Evolutionary conservation across 148 eudicot genomes (phyloP), one percentile per base, ranked within the genome.

Genomic region (Cornus florida): DNA sequence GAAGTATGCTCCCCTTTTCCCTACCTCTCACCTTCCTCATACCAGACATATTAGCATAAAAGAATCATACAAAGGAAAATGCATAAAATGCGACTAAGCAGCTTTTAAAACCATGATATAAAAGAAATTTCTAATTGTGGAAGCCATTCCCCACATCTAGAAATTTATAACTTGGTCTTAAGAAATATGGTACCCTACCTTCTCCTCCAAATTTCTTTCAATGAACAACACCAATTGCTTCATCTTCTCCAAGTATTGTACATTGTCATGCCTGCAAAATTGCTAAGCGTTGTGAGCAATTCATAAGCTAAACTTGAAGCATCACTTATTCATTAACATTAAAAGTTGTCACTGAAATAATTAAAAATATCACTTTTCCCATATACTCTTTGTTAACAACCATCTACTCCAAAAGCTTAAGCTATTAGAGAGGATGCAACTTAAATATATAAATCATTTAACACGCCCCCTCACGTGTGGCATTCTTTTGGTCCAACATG

Each of bases 211-310:
- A 22, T 84, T 92, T 76, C 91, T 97, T 84, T 94, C 98, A 79
- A 97, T 88, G 86, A 93, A 92, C 83, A 97, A 73, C 67, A 91
- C 91, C 87, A 97, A 83, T 24, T 90, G 90, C 85, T 89, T 94
- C 93, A 94, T 90, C 80, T 97, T 97, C 88, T 97, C 99, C 87
- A 97, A 84, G 67, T 89, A 78, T 82, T 97, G 97, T 88, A 97
- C 83, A 84, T 90, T 87, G 75, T 97, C 99, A 86, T 97, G 98
- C 90, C 99, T 97, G 86, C 79, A 86, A 78, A 64, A 83, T 43
- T 70, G 75, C 83, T 5, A 64, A 76, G 66, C 72, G 70, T 28
- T 50, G 35, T 28, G 70, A 77, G 57, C 72, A 60, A 78, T 74
- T 78, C 73, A 57, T 46, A 60, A 76, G 28, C 62, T 19, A 71